Base-by-base conservation (phyloP, 768 basidiomycete genomes). In the Neoboletus magnificus region DNA sequence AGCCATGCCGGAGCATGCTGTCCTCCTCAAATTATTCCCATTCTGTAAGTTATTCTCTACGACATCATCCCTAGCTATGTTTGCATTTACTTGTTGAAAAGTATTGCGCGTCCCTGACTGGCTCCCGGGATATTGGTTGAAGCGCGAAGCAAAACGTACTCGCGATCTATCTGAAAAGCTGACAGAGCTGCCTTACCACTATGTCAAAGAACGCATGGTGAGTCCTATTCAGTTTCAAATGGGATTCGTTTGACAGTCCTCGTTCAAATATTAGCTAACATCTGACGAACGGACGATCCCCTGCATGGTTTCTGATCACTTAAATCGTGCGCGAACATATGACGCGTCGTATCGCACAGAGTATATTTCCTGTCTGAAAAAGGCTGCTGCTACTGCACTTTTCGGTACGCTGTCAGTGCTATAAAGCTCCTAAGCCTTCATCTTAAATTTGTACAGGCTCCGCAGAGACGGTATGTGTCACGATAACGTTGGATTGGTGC, bases 51-150 rank as follows among this genome's bases (percentile, higher is more conserved):
- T 18, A 12, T 18, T 18, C 5, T 9, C 18, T 44, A 11, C 11
- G 13, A 27, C 18, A n/a, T 27, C 25, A 10, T 44, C 7, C 9
- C 43, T 11, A 9, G 3, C 10, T 25, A 27, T 25, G 3, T 18
- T n/a, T 44, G 4, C 16, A 6, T 18, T n/a, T 44, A 11, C 25
- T 27, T 27, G 22, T 4, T 18, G 5, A 18, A 25, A 18, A 66
- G 66, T 69, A 27, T 61, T 62, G 55, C 39, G 62, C 27, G 12
- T 66, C 20, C 67, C 67, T 0, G 55, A 62, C 8, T 68, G 61
- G 65, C 33, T 50, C 25, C 42, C 35, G 3, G 54, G 48, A 27
- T 55, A 48, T 5, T 50, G 23, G 27, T 22, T 55, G 12, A 52
- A 56, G 43, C 48, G 22, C 13, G 48, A 56, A 25, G 58, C 55